These are phyloP conservation scores for Turritis glabra DNA, from an alignment of 345 rosid genomes.

Conservation along the genomic window DNA sequence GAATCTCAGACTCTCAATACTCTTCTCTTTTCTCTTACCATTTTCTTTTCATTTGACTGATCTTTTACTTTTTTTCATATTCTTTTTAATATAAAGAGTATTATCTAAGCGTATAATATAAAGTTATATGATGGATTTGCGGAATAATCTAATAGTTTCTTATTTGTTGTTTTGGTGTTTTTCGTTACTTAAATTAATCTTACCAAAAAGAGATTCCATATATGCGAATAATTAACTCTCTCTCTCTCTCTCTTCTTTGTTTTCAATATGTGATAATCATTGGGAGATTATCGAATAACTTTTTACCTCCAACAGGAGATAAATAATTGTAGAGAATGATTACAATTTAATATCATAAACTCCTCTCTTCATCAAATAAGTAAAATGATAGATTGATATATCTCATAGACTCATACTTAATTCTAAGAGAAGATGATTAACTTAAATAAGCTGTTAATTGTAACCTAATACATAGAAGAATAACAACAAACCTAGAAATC, in stretches of 20 bases:
- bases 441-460: neutral
- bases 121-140: too few relatives aligned
- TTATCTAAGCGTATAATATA: too few relatives aligned
- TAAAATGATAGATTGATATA: neutral
- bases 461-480: constrained; percentile 5
- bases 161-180: too few relatives aligned
- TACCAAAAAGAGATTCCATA: neutral
- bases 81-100: too few relatives aligned
- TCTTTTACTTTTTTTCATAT: too few relatives aligned
- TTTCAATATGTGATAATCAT: constrained; percentile 15
- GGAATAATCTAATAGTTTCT: too few relatives aligned
- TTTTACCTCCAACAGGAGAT: neutral
- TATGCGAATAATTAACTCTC: neutral
- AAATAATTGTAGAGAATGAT: neutral
- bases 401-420: neutral
- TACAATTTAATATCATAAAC: neutral
- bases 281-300: constrained; percentile 21
- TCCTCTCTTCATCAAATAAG: neutral
- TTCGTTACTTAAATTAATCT: neutral
- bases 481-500: neutral
- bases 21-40: neutral
- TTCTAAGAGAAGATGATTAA: neutral
- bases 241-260: neutral
- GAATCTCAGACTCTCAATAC: constrained; percentile 9
- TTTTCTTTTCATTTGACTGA: too few relatives aligned